A percentile compares a stretch with the other conserved stretches of the same genome.
Conservation (phyloP, 768 basidiomycete genomes). For the Lentinula detonsa region DNA sequence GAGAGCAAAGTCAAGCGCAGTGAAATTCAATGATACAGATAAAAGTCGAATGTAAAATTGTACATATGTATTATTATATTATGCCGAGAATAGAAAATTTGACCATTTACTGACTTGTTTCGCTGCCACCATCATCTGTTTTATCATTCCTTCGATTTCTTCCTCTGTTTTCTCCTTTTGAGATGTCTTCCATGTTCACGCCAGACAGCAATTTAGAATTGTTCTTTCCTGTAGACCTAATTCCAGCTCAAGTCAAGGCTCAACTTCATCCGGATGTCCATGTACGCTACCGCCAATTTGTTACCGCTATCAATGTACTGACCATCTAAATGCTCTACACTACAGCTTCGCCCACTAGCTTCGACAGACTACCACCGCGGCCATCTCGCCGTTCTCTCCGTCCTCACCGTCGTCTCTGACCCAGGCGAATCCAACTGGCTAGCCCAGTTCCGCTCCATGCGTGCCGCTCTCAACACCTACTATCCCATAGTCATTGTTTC, state of each 20-base stretch:
- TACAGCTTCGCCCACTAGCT: constrained; percentile 84
- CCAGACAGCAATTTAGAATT: constrained; percentile 68
- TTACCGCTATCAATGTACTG: neutral
- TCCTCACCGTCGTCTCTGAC: constrained; percentile 66
- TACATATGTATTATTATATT: neutral
- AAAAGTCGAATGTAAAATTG: neutral
- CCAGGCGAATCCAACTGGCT: constrained; percentile 64
- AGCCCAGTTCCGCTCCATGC: constrained; percentile 59
- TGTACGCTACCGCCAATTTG: constrained; percentile 31
- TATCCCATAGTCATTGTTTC: constrained; percentile 82
- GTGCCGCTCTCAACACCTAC: constrained; percentile 56
- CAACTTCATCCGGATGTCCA: constrained; percentile 63
- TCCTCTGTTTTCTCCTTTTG: neutral
- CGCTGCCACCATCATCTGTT: neutral
- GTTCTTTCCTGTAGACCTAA: constrained; percentile 66
- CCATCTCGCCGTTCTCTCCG: constrained; percentile 77
- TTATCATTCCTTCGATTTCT: neutral
- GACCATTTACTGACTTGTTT: neutral
- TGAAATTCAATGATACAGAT: neutral
- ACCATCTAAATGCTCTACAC: neutral
- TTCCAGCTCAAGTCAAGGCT: constrained; percentile 56
- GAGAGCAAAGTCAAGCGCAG: neutral
- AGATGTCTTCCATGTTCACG: constrained; percentile 30
- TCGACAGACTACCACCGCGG: constrained; percentile 77
- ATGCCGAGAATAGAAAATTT: too few species aligned